Conservation (phyloP, 2,329 filamentous ascomycete genomes). For the Teratosphaeria pseudoeucalypti region DNA sequence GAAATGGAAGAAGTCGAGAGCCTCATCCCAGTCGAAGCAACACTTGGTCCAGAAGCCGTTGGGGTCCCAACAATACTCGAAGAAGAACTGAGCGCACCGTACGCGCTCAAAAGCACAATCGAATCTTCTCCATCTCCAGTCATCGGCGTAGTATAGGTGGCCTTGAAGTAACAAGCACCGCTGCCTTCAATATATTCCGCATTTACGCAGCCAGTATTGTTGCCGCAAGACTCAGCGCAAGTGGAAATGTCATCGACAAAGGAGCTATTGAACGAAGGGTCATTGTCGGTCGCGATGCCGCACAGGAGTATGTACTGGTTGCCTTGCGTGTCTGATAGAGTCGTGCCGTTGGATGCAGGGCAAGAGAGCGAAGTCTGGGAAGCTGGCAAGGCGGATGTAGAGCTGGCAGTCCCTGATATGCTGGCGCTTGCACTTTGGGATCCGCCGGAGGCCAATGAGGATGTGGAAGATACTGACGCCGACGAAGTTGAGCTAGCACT, state of each 20-base stretch:
- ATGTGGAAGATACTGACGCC: neutral
- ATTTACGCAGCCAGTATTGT: neutral
- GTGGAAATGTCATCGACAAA: neutral
- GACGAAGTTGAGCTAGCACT: neutral
- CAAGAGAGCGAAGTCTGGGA: neutral
- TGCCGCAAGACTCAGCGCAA: neutral
- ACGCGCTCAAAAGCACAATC: neutral
- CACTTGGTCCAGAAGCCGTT: neutral
- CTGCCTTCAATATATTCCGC: neutral
- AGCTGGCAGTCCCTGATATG: neutral
- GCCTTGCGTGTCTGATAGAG: slow-evolving; percentile 3
- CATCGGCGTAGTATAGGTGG: neutral
- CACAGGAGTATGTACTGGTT: slow-evolving; percentile 6
- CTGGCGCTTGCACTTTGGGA: neutral
- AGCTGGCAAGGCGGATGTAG: neutral
- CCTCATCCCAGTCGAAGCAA: neutral
- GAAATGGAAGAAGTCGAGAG: neutral
- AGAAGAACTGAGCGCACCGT: neutral
- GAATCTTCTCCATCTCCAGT: neutral
- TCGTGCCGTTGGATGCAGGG: slow-evolving; percentile 6
- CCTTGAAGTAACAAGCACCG: neutral
- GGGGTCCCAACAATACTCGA: neutral
- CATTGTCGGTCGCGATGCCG: slow-evolving; percentile 1
- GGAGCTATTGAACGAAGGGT: neutral
- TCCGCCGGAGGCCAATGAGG: neutral